phyloP scores from a whole-genome alignment of 805 yeast genomes.

The Monosporozyma aerobia region DNA sequence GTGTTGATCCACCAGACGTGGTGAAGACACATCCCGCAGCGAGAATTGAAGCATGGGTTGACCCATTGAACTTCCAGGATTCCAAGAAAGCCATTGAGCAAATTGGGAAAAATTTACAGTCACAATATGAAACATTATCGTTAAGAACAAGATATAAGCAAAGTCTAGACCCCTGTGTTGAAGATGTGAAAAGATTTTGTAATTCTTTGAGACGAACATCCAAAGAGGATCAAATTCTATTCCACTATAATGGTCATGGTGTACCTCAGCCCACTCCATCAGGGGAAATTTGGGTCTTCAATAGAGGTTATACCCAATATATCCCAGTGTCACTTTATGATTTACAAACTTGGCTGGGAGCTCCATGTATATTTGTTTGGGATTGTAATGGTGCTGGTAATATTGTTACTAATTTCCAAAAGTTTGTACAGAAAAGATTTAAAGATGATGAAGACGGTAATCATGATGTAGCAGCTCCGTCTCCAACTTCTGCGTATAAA shows the following conservation, averaged over 20 bases:
- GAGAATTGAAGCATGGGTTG: slow-evolving; percentile 84
- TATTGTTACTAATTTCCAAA: slow-evolving; percentile 79
- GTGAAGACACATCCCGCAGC: slow-evolving; percentile 92
- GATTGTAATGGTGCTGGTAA: slow-evolving; percentile 95
- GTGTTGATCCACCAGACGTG: slow-evolving; percentile 96
- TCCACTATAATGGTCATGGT: slow-evolving; percentile 97
- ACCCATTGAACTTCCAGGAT: slow-evolving; percentile 73
- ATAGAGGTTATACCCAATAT: slow-evolving; percentile 93
- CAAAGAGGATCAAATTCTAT: slow-evolving; percentile 83
- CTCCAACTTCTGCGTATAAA: slow-evolving; percentile 44
- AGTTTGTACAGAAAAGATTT: slow-evolving; percentile 81
- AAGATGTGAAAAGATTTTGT: slow-evolving; percentile 87
- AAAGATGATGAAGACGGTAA: slow-evolving; percentile 68
- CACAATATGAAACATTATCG: slow-evolving; percentile 83
- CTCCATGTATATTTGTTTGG: slow-evolving; percentile 90
- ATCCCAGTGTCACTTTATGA: slow-evolving; percentile 95
- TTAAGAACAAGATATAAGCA: slow-evolving; percentile 84
- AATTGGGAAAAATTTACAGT: slow-evolving; percentile 79
- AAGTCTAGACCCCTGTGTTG: slow-evolving; percentile 88
- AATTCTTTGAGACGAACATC: slow-evolving; percentile 82
- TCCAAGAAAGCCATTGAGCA: slow-evolving; percentile 85
- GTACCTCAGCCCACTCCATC: slow-evolving; percentile 94
- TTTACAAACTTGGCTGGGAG: slow-evolving; percentile 94
- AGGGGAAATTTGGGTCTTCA: slow-evolving; percentile 98
- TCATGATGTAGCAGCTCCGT: slow-evolving; percentile 35